phyloP scores from a whole-genome alignment of 139 green algal genomes.

The Yamagishiella unicocca region DNA sequence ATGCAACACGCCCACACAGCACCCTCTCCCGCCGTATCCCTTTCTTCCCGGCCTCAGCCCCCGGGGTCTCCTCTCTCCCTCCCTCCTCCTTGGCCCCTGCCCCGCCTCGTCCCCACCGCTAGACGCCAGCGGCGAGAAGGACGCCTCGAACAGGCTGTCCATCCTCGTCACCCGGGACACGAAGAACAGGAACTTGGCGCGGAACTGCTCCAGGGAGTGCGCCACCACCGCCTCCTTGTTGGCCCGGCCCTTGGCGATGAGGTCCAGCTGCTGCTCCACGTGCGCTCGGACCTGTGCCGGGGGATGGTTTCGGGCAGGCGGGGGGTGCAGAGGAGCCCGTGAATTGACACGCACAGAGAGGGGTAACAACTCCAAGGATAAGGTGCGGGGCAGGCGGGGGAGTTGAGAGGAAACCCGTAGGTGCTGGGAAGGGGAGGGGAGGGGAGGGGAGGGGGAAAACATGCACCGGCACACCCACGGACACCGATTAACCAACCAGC shows the following conservation, averaged over 20 bases:
- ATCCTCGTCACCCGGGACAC: slow-evolving; percentile 85
- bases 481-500: no score
- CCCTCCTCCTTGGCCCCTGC: neutral
- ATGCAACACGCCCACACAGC: neutral
- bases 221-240: slow-evolving; percentile 80
- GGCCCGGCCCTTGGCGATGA: slow-evolving; percentile 86
- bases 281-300: slow-evolving; percentile 82
- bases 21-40: neutral
- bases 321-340: neutral
- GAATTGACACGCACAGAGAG: no score
- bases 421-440: neutral
- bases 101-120: slow-evolving; percentile 59
- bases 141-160: slow-evolving; percentile 93
- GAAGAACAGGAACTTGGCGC: slow-evolving; percentile 86
- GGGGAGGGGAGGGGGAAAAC: neutral
- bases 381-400: no score
- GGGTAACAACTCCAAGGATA: no score
- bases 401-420: no score
- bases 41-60: neutral
- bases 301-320: no score
- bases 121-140: slow-evolving; percentile 85
- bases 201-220: slow-evolving; percentile 81
- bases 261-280: slow-evolving; percentile 90
- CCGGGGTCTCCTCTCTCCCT: neutral
- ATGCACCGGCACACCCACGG: no score